phyloP scores from a whole-genome alignment of 352 stramenopile genomes.

The Globisporangium spinosum region DNA sequence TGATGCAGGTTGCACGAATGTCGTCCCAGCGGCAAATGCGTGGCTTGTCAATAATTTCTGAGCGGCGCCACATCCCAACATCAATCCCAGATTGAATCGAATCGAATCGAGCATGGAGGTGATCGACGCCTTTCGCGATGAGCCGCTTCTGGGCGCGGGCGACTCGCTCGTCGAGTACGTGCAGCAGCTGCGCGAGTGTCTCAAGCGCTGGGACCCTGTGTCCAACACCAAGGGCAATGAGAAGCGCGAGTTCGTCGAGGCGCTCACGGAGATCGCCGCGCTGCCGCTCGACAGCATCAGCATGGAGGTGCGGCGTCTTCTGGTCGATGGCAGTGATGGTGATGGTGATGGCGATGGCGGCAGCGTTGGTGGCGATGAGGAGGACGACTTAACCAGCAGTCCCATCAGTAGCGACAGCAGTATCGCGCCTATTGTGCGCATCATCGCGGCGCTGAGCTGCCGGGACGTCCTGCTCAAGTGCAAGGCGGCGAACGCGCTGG shows the following conservation, averaged over 20 bases:
- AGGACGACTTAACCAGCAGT: neutral
- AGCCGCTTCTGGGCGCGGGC: slow-evolving; percentile 7
- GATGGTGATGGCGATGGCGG: neutral
- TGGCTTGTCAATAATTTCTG: neutral
- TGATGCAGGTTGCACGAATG: slow-evolving; percentile 9
- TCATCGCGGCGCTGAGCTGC: slow-evolving; percentile 43
- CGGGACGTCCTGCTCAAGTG: slow-evolving; percentile 77
- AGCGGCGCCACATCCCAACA: slow-evolving; percentile 29
- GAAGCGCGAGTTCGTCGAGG: slow-evolving; percentile 63
- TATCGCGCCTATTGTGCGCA: slow-evolving; percentile 23
- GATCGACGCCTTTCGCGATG: neutral
- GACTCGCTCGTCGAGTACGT: slow-evolving; percentile 18
- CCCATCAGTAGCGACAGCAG: neutral
- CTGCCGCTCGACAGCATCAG: slow-evolving; percentile 60
- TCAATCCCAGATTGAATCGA: slow-evolving; percentile 29
- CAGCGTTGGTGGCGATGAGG: neutral
- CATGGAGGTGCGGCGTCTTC: slow-evolving; percentile 66
- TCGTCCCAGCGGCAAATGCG: neutral
- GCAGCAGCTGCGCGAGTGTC: slow-evolving; percentile 14
- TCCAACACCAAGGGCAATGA: slow-evolving; percentile 14
- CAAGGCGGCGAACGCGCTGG: slow-evolving; percentile 71
- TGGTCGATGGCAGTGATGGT: slow-evolving; percentile 26
- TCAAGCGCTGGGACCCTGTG: slow-evolving; percentile 35
- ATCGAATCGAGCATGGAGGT: neutral
- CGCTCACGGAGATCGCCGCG: slow-evolving; percentile 67